Evolutionary conservation across 208 protist genomes (phyloP).

Genomic region (Leishmania gerbilli): DNA sequence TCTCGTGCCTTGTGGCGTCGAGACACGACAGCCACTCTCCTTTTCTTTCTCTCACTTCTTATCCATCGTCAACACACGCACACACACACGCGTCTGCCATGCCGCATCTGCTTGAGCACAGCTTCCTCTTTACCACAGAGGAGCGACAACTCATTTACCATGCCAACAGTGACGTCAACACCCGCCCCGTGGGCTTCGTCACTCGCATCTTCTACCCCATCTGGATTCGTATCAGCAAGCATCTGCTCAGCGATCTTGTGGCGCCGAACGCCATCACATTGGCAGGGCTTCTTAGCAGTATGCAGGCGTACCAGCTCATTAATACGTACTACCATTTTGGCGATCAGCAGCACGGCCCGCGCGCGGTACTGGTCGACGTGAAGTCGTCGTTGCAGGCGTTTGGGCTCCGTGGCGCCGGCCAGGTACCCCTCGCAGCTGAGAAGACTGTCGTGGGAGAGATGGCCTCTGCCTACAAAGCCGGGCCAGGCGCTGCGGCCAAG

Average conservation of each 20-base stretch:
- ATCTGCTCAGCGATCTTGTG: slow-evolving; percentile 77
- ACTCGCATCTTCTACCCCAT: slow-evolving; percentile 70
- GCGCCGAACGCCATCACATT: slow-evolving; percentile 92
- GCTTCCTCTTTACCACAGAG: slow-evolving; percentile 74
- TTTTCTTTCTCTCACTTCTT: neutral
- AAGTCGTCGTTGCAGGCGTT: slow-evolving; percentile 43
- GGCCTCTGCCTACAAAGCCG: slow-evolving; percentile 10
- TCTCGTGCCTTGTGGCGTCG: neutral
- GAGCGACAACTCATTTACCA: slow-evolving; percentile 76
- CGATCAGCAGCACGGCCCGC: slow-evolving; percentile 9
- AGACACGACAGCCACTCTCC: neutral
- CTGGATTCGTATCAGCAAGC: slow-evolving; percentile 59
- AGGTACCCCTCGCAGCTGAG: slow-evolving; percentile 27
- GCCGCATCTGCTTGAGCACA: slow-evolving; percentile 70
- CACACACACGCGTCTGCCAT: slow-evolving; percentile 25
- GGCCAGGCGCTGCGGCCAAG: neutral
- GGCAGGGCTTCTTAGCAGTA: slow-evolving; percentile 68
- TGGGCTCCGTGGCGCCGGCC: slow-evolving; percentile 47
- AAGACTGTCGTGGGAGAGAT: slow-evolving; percentile 17
- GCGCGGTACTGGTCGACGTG: slow-evolving; percentile 20
- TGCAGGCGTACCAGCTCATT: slow-evolving; percentile 90
- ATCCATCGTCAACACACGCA: neutral
- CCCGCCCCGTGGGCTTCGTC: slow-evolving; percentile 73
- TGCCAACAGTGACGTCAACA: slow-evolving; percentile 70
- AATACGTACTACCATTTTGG: slow-evolving; percentile 63